phyloP scores from a whole-genome alignment of 2,329 filamentous ascomycete species.

The Calonectria henricotiae region DNA sequence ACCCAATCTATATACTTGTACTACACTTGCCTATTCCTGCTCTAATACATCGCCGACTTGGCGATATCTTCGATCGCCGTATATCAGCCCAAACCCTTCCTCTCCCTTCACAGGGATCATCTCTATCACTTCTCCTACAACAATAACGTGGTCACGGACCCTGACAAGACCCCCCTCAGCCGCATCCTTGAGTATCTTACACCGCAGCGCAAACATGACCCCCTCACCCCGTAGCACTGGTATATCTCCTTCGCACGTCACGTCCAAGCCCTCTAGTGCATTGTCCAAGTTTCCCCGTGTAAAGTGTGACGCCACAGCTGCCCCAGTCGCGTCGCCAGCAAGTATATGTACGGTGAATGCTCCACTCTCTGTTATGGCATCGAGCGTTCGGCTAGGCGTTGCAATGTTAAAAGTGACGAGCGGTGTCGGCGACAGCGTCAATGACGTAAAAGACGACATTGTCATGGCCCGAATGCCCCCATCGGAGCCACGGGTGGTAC shows the following conservation, averaged over 20 bases:
- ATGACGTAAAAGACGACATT: slow-evolving; percentile 73
- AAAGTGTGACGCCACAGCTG: slow-evolving; percentile 68
- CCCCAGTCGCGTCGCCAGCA: slow-evolving; percentile 65
- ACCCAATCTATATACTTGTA: slow-evolving; percentile 25
- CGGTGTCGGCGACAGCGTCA: slow-evolving; percentile 68
- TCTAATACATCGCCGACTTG: slow-evolving; percentile 60
- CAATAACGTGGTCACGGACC: slow-evolving; percentile 69
- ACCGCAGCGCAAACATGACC: slow-evolving; percentile 68
- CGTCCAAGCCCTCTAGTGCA: slow-evolving; percentile 60
- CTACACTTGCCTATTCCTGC: slow-evolving; percentile 39
- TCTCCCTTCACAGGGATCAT: slow-evolving; percentile 58
- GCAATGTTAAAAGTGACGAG: slow-evolving; percentile 73
- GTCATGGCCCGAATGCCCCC: slow-evolving; percentile 68
- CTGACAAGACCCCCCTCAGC: slow-evolving; percentile 61
- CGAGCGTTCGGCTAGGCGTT: slow-evolving; percentile 70
- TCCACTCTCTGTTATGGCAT: slow-evolving; percentile 64
- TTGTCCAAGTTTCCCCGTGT: slow-evolving; percentile 65
- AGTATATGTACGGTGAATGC: slow-evolving; percentile 73
- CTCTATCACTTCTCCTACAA: slow-evolving; percentile 68
- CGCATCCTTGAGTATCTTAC: slow-evolving; percentile 61
- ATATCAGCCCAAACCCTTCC: slow-evolving; percentile 65
- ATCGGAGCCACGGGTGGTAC: slow-evolving; percentile 62
- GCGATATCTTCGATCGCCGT: slow-evolving; percentile 68
- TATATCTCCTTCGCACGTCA: slow-evolving; percentile 47
- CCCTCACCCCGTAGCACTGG: slow-evolving; percentile 68